A percentile compares a stretch with the other conserved stretches of the same genome.
phyloP scores from a whole-genome alignment of 2,329 filamentous ascomycete species.

The Aspergillus ibericus region DNA sequence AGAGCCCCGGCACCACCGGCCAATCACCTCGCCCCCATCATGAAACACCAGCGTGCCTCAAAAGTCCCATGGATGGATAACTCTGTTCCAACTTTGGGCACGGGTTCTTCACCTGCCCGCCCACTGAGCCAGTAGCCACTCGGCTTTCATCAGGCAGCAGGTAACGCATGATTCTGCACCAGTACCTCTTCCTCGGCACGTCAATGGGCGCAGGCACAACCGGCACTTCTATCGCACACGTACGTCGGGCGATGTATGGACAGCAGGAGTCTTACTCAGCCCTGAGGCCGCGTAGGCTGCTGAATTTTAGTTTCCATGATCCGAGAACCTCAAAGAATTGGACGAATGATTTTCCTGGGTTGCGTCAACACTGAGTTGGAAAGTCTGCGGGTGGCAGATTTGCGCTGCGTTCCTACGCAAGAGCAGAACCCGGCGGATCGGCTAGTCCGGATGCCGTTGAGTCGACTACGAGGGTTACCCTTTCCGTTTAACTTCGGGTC shows the following conservation, averaged over 20 bases:
- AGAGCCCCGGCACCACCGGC: background rate
- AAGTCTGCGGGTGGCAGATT: background rate
- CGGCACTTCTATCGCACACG: background rate
- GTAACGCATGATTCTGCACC: background rate
- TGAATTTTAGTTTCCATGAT: background rate
- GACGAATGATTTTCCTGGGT: background rate
- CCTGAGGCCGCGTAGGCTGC: conserved; percentile 2
- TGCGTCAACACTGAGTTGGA: background rate
- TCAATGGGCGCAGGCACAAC: background rate
- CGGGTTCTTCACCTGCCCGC: background rate
- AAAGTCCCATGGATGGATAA: background rate
- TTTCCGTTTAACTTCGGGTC: background rate
- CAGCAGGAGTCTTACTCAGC: background rate
- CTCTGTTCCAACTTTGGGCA: background rate
- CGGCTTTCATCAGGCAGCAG: background rate
- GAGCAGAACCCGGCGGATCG: background rate
- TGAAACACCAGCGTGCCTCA: background rate
- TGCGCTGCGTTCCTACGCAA: background rate
- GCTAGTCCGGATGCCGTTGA: background rate
- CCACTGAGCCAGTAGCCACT: background rate
- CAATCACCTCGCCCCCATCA: background rate
- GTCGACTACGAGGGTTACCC: background rate
- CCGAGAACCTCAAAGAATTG: background rate
- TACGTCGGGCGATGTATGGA: background rate
- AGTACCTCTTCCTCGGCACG: background rate